Evolutionary conservation across 768 basidiomycete genomes (phyloP), one percentile per base, ranked within the genome.

Genomic region (Gelatoporia subvermispora): DNA sequence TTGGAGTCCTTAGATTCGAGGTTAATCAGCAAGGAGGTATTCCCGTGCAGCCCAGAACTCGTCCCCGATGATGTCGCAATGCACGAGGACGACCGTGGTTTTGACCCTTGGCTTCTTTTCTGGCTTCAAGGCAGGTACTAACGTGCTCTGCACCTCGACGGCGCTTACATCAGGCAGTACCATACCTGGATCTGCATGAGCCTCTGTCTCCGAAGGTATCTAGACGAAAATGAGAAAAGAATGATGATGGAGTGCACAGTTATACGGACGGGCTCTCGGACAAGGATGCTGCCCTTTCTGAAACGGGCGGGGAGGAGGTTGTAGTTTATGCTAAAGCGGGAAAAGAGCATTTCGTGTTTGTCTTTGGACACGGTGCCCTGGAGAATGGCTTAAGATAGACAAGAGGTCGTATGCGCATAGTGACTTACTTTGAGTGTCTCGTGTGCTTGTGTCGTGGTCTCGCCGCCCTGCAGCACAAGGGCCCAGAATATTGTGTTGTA

Each of bases 401-500:
- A 9, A 37, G 34, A 46, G 20, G n/a, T n/a, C n/a, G n/a, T n/a
- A n/a, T n/a, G n/a, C n/a, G n/a, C n/a, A n/a, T n/a, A n/a, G 28
- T 16, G 35, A 48, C 74, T 38, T 48, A 93, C 93, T 58, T 77
- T 77, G 5, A 99, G 74, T 1, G 80, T 79, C 23, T 81, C 78
- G 62, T 97, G 90, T 1, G 95, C 95, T 50, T 94, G 79, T 2
- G 82, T 74, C 1, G 85, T 82, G 1, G 81, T 82, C 63, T 88
- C 72, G 0, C 84, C 86, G n/a, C 84, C 88, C 57, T 88, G 76
- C 38, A 85, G 84, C 0, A 98, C 82, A 28, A 99, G 77, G 0
- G 93, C 88, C 96, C 95, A 98, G 61, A 98, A 99, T 0, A 72
- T 73, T 0, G 96, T 97, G 61, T 99, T 99, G 70, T 98, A 94